phyloP scores from a whole-genome alignment of 73 alveolate genomes.

The Durusdinium trenchii region DNA sequence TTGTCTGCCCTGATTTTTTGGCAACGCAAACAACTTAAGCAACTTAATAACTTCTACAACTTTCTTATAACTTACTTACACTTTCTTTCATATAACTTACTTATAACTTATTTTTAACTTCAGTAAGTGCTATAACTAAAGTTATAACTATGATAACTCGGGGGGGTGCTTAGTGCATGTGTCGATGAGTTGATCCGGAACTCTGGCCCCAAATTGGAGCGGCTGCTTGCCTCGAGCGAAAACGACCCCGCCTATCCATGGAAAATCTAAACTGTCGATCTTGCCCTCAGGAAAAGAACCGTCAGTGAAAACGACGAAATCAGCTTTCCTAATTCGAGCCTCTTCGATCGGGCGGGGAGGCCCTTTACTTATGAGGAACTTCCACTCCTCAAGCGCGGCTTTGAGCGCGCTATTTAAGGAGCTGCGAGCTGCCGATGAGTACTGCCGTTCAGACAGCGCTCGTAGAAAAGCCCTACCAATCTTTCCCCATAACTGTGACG shows the following conservation, averaged over 20 bases:
- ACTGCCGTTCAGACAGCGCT: conserved; percentile 32
- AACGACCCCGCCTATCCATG: background rate
- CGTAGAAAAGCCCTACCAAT: conserved; percentile 31
- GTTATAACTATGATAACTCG: no score
- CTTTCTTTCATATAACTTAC: no score
- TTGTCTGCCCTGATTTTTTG: no score
- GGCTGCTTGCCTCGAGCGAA: background rate
- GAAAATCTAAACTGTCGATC: background rate
- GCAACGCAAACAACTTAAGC: no score
- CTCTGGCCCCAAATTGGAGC: background rate
- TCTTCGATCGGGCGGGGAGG: background rate
- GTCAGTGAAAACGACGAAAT: conserved; percentile 23
- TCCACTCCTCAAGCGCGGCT: background rate
- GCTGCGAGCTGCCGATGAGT: background rate
- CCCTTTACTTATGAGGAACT: background rate
- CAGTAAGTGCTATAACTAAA: no score
- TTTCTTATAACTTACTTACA: no score
- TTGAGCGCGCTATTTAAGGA: background rate
- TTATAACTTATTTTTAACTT: no score
- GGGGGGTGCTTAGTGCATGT: no score
- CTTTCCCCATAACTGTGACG: conserved; percentile 44
- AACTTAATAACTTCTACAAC: no score
- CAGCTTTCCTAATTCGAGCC: background rate
- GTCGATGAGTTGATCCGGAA: background rate
- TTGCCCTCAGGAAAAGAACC: background rate